A percentile compares a stretch with the other conserved stretches of the same genome.
Conservation (phyloP, 495 filamentous ascomycete genomes). For the Penicillium cosmopolitanum region DNA sequence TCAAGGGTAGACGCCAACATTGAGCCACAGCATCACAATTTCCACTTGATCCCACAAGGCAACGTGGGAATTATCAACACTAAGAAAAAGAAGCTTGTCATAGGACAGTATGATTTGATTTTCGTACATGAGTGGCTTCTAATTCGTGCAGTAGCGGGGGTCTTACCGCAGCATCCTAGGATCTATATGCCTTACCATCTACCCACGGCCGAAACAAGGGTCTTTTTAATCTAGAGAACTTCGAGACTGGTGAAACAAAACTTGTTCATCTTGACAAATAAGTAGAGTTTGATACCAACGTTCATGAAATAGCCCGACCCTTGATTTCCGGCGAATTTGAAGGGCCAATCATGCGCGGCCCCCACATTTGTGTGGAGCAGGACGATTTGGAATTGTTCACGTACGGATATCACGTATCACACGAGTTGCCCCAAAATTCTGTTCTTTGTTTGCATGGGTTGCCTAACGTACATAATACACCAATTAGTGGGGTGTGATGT, state of each 20-base stretch:
- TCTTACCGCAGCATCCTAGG: background rate
- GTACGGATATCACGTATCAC: conserved; percentile 17
- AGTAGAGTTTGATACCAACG: background rate
- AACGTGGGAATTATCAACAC: background rate
- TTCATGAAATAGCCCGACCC: background rate
- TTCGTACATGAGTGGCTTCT: background rate
- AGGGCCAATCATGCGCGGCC: conserved; percentile 12
- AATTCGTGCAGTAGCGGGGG: background rate
- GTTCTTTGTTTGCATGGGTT: conserved; percentile 17
- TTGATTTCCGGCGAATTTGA: conserved; percentile 2
- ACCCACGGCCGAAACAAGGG: background rate
- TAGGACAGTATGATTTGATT: conserved; percentile 2
- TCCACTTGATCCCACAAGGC: background rate
- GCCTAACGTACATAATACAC: conserved; percentile 5
- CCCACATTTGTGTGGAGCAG: conserved; percentile 12
- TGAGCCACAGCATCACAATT: background rate
- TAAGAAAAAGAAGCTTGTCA: background rate
- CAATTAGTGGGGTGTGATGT: background rate
- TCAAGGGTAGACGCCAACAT: no score
- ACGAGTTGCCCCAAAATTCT: conserved; percentile 1
- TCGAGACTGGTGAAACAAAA: conserved; percentile 1
- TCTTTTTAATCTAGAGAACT: background rate
- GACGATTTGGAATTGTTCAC: conserved; percentile 26
- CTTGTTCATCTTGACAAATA: background rate
- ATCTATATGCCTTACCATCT: background rate